Percentiles rank a stretch among this genome's conserved stretches.
These are phyloP conservation scores for Trypanosoma brucei DNA, from an alignment of 208 protist species.

Conservation along the genomic window DNA sequence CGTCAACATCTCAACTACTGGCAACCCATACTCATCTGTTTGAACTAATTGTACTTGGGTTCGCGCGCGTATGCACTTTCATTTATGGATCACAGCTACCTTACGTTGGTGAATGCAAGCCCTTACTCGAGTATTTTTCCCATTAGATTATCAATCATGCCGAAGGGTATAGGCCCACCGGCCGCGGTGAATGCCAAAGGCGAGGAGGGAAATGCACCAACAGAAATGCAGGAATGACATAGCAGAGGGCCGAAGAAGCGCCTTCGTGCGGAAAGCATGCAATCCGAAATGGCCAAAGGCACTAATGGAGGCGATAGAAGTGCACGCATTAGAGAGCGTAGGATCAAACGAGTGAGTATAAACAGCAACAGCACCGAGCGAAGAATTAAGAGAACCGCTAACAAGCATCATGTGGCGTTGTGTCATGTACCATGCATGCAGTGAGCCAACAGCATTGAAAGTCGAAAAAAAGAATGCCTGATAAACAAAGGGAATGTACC, in stretches of 20 bases:
- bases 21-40: neutral
- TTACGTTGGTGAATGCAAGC: too few relatives aligned
- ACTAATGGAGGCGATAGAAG: slow-evolving; percentile 38
- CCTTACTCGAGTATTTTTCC: neutral
- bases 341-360: slow-evolving; percentile 48
- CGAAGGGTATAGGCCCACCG: slow-evolving; percentile 62
- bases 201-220: slow-evolving; percentile 48
- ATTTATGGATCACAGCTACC: too few relatives aligned
- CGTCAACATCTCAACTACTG: neutral
- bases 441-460: slow-evolving; percentile 55
- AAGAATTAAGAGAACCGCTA: slow-evolving; percentile 65
- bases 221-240: slow-evolving; percentile 36
- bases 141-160: slow-evolving; percentile 31
- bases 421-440: slow-evolving; percentile 56
- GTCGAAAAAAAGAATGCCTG: slow-evolving; percentile 46
- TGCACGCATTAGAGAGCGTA: slow-evolving; percentile 53
- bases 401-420: slow-evolving; percentile 59
- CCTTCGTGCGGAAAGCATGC: slow-evolving; percentile 57
- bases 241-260: slow-evolving; percentile 28
- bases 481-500: slow-evolving; percentile 47
- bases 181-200: slow-evolving; percentile 43
- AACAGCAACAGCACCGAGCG: slow-evolving; percentile 37
- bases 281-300: slow-evolving; percentile 61
- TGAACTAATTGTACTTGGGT: too few relatives aligned
- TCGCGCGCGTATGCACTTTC: too few relatives aligned